Percentiles rank a stretch among this genome's conserved stretches.
These are phyloP conservation scores for Paxillus ammoniavirescens DNA, from an alignment of 768 basidiomycete genomes.

Conservation along the genomic window DNA sequence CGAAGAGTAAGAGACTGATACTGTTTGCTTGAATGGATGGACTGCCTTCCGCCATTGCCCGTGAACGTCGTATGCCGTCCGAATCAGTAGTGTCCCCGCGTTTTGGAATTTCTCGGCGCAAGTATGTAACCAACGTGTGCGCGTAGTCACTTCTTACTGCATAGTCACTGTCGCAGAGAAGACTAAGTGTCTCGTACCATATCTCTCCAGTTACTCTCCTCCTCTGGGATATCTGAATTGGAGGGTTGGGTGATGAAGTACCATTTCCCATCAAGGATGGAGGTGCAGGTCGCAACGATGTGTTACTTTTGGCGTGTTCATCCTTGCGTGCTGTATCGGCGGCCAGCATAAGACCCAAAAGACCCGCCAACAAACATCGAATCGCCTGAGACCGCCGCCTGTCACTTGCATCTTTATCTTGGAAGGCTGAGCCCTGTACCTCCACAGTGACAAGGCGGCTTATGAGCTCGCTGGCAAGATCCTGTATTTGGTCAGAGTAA, in stretches of 20 bases:
- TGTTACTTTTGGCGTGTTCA: conserved; percentile 13
- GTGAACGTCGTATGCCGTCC: conserved; percentile 46
- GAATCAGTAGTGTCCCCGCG: conserved; percentile 49
- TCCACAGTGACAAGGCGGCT: conserved; percentile 72
- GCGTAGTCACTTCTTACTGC: conserved; percentile 80
- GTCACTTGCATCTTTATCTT: conserved; percentile 36
- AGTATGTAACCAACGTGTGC: conserved; percentile 68
- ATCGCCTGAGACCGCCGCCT: conserved; percentile 61
- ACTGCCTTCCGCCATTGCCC: conserved; percentile 46
- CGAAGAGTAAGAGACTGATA: conserved; percentile 48
- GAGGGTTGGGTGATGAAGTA: conserved; percentile 21
- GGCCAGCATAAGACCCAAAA: conserved; percentile 67
- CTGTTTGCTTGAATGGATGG: conserved; percentile 45
- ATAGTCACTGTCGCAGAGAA: conserved; percentile 78
- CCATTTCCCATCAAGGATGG: conserved; percentile 28
- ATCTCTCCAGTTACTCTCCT: conserved; percentile 75
- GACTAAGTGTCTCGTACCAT: conserved; percentile 87
- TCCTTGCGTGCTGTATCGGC: conserved; percentile 45
- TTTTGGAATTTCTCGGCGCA: conserved; percentile 72
- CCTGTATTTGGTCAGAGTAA: conserved; percentile 95
- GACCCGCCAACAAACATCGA: conserved; percentile 64
- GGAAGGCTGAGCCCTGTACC: conserved; percentile 52
- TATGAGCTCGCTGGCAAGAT: conserved; percentile 82
- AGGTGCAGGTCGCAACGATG: conserved; percentile 17
- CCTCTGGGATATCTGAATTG: conserved; percentile 49